Evolutionary conservation across 1,139 yeast species (phyloP), one percentile per base, ranked within the genome.

Genomic region (Wickerhamiella infanticola): DNA sequence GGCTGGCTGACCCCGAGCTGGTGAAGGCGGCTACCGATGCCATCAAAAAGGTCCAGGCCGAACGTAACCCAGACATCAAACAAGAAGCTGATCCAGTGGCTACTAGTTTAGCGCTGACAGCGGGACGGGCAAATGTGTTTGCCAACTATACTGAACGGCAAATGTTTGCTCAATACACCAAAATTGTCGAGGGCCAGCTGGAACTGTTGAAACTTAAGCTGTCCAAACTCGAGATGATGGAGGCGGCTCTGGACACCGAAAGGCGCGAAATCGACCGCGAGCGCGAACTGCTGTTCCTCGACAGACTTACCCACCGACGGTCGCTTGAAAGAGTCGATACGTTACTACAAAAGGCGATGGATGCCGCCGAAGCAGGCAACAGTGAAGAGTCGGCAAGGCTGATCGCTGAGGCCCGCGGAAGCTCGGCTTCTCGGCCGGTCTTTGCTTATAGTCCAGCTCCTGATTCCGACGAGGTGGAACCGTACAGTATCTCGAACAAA

Each of bases 1-100:
- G 86, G 41, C 65, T 88, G 48, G 94, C 88, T 24, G 95, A 88
- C 58, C 80, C 90, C n/a, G 80, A 79, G 37, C 94, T 90, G 1
- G 81, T 78, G 47, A 85, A 86, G 8, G 94, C 95, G 9, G 84
- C 94, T 23, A 63, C 70, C 1, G 63, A 62, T 4, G 52, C 59
- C 8, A 56, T 62, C 26, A 50, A 53, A 33, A 54, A 56, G 33
- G 44, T 25, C 50, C 48, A 42, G 45, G 44, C 37, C 3, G 40
- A 41, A 54, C 48, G 25, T 27, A 46, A 9, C 41, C 47, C 13
- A 24, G 24, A n/a, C 7, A 26, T 24, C 8, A 27, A 23, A 5
- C 37, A 43, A 5, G 24, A 23, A 6, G 37, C 35, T 7, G 11
- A 35, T 24, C 42, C 47, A n/a, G 53, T 49, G 23, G 54, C 63